Base-by-base conservation (phyloP, 495 filamentous ascomycete genomes). In the Talaromyces trachyspermus region DNA sequence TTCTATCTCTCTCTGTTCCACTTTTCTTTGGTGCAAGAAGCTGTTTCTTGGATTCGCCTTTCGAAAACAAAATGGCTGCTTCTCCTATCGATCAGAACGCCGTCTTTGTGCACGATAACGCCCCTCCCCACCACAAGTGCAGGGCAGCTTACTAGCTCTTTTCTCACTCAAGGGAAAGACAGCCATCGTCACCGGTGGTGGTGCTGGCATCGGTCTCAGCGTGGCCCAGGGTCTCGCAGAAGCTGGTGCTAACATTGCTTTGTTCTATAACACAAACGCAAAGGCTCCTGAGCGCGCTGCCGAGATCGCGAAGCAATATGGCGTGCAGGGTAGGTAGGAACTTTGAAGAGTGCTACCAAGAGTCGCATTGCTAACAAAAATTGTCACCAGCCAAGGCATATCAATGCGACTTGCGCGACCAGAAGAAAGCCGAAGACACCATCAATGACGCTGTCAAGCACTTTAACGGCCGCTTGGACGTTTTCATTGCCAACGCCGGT, bases 111-210 rank as follows among this genome's bases (percentile, higher is more conserved):
- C 82, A 81, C 60, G 60, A 79, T 48, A 80, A 75, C 18, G 62
- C 62, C 24, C 57, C 82, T 22, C 85, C 88, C 9, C n/a, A n/a
- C n/a, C n/a, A n/a, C n/a, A n/a, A n/a, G 64, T 68, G 36, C 69
- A 78, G 43, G 71, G 75, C 24, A 75, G 76, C 39, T 76, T 95
- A 46, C 61, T 90, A 48, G 76, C 81, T n/a, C 77, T 95, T 48
- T 89, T 95, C 68, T 90, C 85, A 9, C 71, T 94, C 36, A 86
- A 84, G 62, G 85, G 86, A 29, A 86, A 81, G 59, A 92, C 87
- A 8, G 88, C 88, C 27, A 86, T 94, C 49, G 80, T 94, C 18
- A 82, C 88, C 4, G 89, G 89, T 25, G 85, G 86, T 18, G 86
- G 77, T 22, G 83, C 84, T 17, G 88, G 89, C 45, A 95, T 95